Percentiles rank a stretch among this genome's conserved stretches.
phyloP scores from a whole-genome alignment of 2,329 filamentous ascomycete species.

The Penicillium sp. region DNA sequence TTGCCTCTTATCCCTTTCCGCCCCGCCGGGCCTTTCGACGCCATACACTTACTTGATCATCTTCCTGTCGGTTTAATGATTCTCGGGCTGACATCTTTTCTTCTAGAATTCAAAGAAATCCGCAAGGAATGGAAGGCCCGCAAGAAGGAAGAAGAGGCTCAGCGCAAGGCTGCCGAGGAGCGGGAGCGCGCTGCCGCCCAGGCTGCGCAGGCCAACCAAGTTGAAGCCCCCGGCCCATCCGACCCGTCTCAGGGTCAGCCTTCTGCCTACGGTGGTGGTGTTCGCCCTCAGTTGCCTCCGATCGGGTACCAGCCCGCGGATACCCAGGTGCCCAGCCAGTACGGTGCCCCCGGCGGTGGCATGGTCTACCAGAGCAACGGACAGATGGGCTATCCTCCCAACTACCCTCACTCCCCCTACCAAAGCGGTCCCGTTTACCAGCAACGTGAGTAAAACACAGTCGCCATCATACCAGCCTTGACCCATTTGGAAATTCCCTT shows the following conservation, averaged over 20 bases:
- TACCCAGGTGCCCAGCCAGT: conserved; percentile 57
- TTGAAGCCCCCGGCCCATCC: conserved; percentile 49
- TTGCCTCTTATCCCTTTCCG: conserved; percentile 25
- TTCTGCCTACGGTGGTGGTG: conserved; percentile 48
- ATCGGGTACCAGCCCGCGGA: conserved; percentile 67
- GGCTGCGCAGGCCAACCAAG: conserved; percentile 41
- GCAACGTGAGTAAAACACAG: conserved; percentile 46
- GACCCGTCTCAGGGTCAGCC: conserved; percentile 49
- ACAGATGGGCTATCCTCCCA: conserved; percentile 48
- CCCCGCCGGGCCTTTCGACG: conserved; percentile 7
- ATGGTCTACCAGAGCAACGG: conserved; percentile 51
- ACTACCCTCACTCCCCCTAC: conserved; percentile 52
- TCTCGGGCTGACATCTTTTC: conserved; percentile 22
- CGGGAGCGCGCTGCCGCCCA: conserved; percentile 65
- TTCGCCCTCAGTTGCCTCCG: conserved; percentile 67
- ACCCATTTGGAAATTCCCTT: conserved; percentile 5
- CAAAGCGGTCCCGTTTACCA: conserved; percentile 52
- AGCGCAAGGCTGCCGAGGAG: conserved; percentile 87
- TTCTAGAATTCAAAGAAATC: conserved; percentile 94
- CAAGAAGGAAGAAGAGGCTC: conserved; percentile 96
- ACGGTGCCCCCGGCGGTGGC: conserved; percentile 57
- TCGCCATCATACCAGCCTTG: no score
- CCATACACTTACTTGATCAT: conserved; percentile 1
- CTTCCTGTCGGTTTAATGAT: conserved; percentile 4
- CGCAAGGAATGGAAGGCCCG: conserved; percentile 98